These are phyloP conservation scores for Echria macrotheca DNA, from an alignment of 495 filamentous ascomycete genomes.

Conservation along the genomic window DNA sequence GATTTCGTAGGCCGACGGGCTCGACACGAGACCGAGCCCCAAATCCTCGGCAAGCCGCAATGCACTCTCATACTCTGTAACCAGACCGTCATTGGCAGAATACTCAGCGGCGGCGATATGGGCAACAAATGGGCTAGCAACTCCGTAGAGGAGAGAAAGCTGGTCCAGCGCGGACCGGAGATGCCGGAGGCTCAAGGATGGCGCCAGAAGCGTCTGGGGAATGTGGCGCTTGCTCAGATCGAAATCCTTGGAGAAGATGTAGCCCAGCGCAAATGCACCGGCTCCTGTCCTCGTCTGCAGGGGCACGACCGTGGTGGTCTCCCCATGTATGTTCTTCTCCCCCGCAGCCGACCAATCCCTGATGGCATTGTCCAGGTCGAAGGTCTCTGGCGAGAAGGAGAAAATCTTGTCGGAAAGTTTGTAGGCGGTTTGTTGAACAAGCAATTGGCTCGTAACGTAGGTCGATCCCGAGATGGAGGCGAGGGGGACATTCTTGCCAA, in stretches of 20 bases:
- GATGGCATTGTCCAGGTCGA: constrained; percentile 77
- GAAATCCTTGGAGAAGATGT: constrained; percentile 95
- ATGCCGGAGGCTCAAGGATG: constrained; percentile 71
- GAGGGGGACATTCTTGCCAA: constrained; percentile 53
- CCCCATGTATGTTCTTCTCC: constrained; percentile 75
- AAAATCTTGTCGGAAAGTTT: constrained; percentile 92
- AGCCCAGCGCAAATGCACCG: constrained; percentile 86
- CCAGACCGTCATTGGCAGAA: constrained; percentile 59
- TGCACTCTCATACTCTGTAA: constrained; percentile 81
- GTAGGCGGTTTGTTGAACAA: constrained; percentile 95
- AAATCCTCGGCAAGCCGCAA: constrained; percentile 85
- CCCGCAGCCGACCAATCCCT: constrained; percentile 63
- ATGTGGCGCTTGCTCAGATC: constrained; percentile 85
- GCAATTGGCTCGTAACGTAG: constrained; percentile 83
- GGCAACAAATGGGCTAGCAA: constrained; percentile 85
- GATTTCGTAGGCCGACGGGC: constrained; percentile 77
- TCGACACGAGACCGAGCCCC: constrained; percentile 78
- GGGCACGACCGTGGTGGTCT: constrained; percentile 66
- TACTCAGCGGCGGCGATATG: constrained; percentile 95
- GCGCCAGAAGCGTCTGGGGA: constrained; percentile 83
- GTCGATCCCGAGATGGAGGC: constrained; percentile 77
- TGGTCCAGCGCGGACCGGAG: constrained; percentile 85
- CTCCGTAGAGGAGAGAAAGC: constrained; percentile 77
- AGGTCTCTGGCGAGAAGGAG: constrained; percentile 89
- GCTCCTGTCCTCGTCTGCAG: constrained; percentile 88